Conservation (phyloP, 1,139 yeast species). For the Pichia sp. region DNA sequence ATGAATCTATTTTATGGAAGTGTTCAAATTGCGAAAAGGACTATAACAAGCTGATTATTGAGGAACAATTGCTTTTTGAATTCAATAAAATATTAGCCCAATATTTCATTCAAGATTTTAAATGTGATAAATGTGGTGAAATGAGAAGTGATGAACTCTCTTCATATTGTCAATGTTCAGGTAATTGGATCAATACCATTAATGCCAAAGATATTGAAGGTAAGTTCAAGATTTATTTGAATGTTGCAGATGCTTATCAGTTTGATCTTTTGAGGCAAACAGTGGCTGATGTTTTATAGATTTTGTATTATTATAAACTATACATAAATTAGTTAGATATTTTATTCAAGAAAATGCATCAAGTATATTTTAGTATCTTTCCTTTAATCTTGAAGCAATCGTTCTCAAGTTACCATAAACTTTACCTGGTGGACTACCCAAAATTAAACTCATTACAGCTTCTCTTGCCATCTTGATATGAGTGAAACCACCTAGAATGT, state of each 20-base stretch:
- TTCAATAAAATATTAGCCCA: constrained; percentile 46
- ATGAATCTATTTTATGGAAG: constrained; percentile 41
- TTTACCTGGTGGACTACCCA: constrained; percentile 98
- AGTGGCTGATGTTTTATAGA: not conserved
- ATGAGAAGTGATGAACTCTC: constrained; percentile 66
- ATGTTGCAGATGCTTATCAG: constrained; percentile 54
- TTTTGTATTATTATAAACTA: not conserved
- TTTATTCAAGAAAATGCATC: not conserved
- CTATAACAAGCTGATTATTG: constrained; percentile 62
- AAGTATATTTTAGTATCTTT: constrained; percentile 54
- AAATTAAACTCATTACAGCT: constrained; percentile 85
- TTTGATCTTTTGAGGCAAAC: constrained; percentile 41
- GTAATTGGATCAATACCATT: constrained; percentile 65
- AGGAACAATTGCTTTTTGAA: constrained; percentile 68
- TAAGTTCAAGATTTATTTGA: constrained; percentile 41
- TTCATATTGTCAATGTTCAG: constrained; percentile 79
- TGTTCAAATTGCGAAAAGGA: constrained; percentile 64
- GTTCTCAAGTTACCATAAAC: constrained; percentile 96
- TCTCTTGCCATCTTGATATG: constrained; percentile 97
- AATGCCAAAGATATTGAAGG: constrained; percentile 36
- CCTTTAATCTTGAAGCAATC: constrained; percentile 95
- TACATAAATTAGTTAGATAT: too few relatives aligned
- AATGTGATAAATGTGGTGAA: constrained; percentile 68
- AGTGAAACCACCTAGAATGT: constrained; percentile 92
- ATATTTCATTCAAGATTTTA: constrained; percentile 72